phyloP scores from a whole-genome alignment of 345 rosid genomes.

The Leavenworthia alabamica region DNA sequence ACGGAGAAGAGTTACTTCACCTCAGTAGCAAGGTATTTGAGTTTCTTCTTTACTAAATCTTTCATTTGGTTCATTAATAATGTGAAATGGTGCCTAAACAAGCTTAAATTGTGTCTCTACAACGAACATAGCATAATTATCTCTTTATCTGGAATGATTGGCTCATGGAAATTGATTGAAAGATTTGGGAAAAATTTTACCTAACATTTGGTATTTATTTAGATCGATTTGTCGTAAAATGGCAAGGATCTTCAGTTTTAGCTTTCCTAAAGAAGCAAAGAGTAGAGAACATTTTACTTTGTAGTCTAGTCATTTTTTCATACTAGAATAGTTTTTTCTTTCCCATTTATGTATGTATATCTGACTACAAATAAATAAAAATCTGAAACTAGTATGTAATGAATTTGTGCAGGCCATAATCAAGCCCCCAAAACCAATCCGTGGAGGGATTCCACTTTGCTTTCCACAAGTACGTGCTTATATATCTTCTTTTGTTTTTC shows the following conservation, averaged over 20 bases:
- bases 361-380: neutral
- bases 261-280: constrained; percentile 8
- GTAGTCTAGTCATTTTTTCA: neutral
- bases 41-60: neutral
- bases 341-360: neutral
- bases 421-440: constrained; percentile 80
- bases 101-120: neutral
- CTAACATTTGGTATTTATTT: neutral
- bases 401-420: constrained; percentile 52
- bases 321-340: neutral
- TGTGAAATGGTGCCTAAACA: neutral
- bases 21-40: constrained; percentile 61
- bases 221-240: neutral
- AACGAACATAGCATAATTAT: neutral
- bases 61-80: neutral
- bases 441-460: constrained; percentile 95
- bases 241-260: neutral
- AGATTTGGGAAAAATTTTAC: neutral
- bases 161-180: neutral
- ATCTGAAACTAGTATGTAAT: constrained; percentile 8
- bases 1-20: constrained; percentile 76
- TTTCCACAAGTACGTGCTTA: constrained; percentile 72
- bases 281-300: constrained; percentile 1
- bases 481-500: neutral
- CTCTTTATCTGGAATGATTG: neutral